Evolutionary conservation across 805 yeast genomes (phyloP), one percentile per base, ranked within the genome.

Genomic region (Wickerhamomyces queroliae): DNA sequence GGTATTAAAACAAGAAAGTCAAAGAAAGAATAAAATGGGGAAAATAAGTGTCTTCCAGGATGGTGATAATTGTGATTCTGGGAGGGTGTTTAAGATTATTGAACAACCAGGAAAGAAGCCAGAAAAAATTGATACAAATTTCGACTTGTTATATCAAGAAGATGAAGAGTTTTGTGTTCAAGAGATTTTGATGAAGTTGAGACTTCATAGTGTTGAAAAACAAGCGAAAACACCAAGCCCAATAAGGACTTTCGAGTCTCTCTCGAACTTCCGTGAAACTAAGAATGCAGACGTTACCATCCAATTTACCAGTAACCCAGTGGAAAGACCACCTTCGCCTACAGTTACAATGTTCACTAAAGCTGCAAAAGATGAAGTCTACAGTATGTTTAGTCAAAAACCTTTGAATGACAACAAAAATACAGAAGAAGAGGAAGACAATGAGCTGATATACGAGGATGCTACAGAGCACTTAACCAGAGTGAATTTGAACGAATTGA

Each of bases 261-360:
- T 12, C 37, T 25, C 18, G 17, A 12, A 12, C 22, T 28, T n/a
- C 22, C 24, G 21, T 18, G 22, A 36, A 28, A 33, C 13, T 19
- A 3, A 30, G 31, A 32, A 40, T 15, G 25, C 13, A 37, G 49
- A 52, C 32, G 50, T 56, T 4, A 57, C 63, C 2, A 49, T 50
- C 11, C 49, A 45, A 3, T 29, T 53, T 26, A 40, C 37, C 23
- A 33, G 35, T 8, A 36, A 26, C 20, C 37, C 5, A 13, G 29
- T 51, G n/a, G 46, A 45, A 21, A 52, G 57, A 23, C 72, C 77
- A 3, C 64, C 68, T 12, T 83, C 95, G 0, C 95, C 95, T 1
- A 88, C 96, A 0, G 72, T 83, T 46, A 89, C 96, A 0, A 63
- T 81, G 53, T 82, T 73, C 54, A 83, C 95, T 1, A 77, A 78